Evolutionary conservation across 305 asterid species (phyloP), one percentile per base, ranked within the genome.

Genomic region (Fraxinus latifolia): DNA sequence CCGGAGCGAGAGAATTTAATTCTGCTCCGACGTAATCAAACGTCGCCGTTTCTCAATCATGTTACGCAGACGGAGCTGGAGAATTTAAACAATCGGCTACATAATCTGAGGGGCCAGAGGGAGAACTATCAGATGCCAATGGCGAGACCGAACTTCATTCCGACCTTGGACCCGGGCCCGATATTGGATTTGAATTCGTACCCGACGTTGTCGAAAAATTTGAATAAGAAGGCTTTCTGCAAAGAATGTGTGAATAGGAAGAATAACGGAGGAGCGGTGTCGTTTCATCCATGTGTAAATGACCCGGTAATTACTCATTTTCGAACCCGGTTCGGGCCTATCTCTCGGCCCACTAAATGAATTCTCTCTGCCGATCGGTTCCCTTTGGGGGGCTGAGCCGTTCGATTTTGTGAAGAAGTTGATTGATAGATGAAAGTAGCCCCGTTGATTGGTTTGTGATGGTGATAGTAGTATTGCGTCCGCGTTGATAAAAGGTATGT

Each of bases 281-380:
- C 87, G 85, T 94, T 94, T 37, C 98, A 94, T 76, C 92, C 76
- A 15, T 94, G 98, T 82, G 89, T 81, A 5, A 91, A 92, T 74
- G 97, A 94, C 85, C 83, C 86, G 82, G 87, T 89, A 12, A 19
- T 92, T 70, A 31, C 79, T 27, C 25, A 74, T 82, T 82, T 88
- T 78, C n/a, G 79, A 73, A 15, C 88, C 37, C 84, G 83, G 79
- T 80, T 80, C 39, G 96, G 94, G 39, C 94, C 96, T 76, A 87
- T 93, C 67, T 39, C 67, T 4, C 86, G 89, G 86, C 94, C 89
- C 39, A 79, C 17, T 9, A 53, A 84, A 77, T 72, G 75, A 70
- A 31, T 29, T 31, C 21, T 14, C 21, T 25, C 5, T 14, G n/a
- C 5, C 72, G 72, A 55, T 39, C 17, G 55, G 25, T n/a, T 37